phyloP scores from a whole-genome alignment of 176 grass and related monocot species.

The Avena eriantha region DNA sequence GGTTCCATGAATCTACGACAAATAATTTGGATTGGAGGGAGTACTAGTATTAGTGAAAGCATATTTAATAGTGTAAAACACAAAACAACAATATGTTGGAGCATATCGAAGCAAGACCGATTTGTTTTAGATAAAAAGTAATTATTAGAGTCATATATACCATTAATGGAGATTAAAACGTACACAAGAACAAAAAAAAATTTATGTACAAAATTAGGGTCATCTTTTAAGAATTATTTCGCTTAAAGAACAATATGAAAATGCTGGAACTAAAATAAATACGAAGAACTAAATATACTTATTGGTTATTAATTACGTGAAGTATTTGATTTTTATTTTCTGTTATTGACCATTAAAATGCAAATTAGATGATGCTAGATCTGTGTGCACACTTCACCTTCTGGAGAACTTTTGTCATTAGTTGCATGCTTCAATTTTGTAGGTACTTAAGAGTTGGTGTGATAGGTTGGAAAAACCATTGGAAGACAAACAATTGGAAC shows the following conservation, averaged over 20 bases:
- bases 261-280: background rate
- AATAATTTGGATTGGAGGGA: too few species aligned
- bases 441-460: background rate
- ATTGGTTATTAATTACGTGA: background rate
- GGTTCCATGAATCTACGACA: too few species aligned
- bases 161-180: background rate
- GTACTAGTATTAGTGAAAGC: background rate
- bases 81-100: background rate
- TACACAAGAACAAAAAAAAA: background rate
- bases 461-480: background rate
- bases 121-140: background rate
- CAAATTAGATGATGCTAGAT: background rate
- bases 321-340: background rate
- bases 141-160: background rate
- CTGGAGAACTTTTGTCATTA: background rate
- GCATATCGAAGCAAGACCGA: background rate
- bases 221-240: background rate
- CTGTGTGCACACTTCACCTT: background rate
- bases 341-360: background rate
- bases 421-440: background rate
- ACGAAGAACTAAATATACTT: background rate
- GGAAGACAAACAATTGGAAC: background rate
- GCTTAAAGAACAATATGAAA: background rate
- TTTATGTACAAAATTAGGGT: background rate
- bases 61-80: background rate